Conservation (phyloP, 257 asterid species). For the Datura wrightii region DNA sequence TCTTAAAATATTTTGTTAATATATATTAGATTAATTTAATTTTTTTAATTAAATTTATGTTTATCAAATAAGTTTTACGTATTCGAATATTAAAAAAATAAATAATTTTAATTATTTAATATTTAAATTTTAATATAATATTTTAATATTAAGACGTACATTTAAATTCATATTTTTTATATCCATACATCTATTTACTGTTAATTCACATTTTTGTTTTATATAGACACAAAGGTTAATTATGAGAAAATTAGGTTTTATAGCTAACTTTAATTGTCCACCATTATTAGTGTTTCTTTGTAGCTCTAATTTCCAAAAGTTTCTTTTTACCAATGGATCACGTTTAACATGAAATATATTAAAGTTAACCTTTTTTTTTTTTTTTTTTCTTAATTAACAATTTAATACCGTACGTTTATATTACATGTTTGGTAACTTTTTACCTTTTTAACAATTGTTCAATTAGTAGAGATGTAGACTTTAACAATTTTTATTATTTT, state of each 20-base stretch:
- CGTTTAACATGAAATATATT: background rate
- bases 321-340: background rate
- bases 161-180: too few species aligned
- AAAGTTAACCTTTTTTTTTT: background rate
- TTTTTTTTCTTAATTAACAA: background rate
- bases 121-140: too few species aligned
- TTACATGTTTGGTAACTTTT: background rate
- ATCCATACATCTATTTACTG: too few species aligned
- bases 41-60: too few species aligned
- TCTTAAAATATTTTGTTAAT: too few species aligned
- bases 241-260: background rate
- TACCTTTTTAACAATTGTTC: background rate
- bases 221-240: background rate
- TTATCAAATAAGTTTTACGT: too few species aligned
- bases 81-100: too few species aligned
- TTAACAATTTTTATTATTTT: background rate
- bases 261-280: slow-evolving; percentile 1
- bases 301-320: background rate
- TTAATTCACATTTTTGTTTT: background rate
- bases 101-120: too few species aligned
- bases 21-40: too few species aligned
- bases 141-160: too few species aligned
- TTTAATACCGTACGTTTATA: background rate
- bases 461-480: background rate
- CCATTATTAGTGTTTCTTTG: background rate